Evolutionary conservation across 2,329 filamentous ascomycete genomes (phyloP).

Genomic region (Blastomyces gilchristii): DNA sequence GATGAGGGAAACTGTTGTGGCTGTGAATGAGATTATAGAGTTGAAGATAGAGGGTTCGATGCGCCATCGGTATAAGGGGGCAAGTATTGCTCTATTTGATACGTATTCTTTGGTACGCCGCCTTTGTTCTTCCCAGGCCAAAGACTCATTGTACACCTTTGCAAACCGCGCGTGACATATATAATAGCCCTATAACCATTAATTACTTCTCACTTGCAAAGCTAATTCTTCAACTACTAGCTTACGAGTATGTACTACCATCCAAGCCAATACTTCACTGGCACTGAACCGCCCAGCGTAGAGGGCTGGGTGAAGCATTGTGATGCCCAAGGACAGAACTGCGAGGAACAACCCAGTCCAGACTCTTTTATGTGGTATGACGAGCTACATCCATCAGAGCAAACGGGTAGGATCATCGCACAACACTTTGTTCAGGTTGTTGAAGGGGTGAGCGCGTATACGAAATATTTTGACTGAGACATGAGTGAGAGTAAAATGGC

Average conservation of each 20-base stretch:
- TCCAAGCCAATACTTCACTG: constrained; percentile 52
- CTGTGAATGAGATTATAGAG: constrained; percentile 43
- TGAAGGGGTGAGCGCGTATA: constrained; percentile 33
- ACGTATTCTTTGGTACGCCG: constrained; percentile 48
- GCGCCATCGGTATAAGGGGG: constrained; percentile 40
- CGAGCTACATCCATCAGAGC: constrained; percentile 59
- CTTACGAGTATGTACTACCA: constrained; percentile 55
- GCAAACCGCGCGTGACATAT: neutral
- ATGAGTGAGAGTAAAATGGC: neutral
- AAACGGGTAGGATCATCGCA: constrained; percentile 49
- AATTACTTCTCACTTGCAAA: neutral
- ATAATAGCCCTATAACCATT: no score
- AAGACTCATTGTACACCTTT: constrained; percentile 28
- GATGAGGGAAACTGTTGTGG: constrained; percentile 44
- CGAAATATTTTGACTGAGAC: constrained; percentile 18
- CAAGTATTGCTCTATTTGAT: constrained; percentile 57
- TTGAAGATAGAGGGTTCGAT: constrained; percentile 40
- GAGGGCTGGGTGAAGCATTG: constrained; percentile 51
- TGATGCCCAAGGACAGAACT: constrained; percentile 30
- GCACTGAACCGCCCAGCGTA: constrained; percentile 52
- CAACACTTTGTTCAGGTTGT: constrained; percentile 48
- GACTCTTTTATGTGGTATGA: constrained; percentile 66
- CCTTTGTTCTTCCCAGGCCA: constrained; percentile 3
- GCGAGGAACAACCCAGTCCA: constrained; percentile 34
- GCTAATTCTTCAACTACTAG: constrained; percentile 25